Evolutionary conservation across 2,329 filamentous ascomycete species (phyloP).

Genomic region (Aspergillus pseudotamarii): DNA sequence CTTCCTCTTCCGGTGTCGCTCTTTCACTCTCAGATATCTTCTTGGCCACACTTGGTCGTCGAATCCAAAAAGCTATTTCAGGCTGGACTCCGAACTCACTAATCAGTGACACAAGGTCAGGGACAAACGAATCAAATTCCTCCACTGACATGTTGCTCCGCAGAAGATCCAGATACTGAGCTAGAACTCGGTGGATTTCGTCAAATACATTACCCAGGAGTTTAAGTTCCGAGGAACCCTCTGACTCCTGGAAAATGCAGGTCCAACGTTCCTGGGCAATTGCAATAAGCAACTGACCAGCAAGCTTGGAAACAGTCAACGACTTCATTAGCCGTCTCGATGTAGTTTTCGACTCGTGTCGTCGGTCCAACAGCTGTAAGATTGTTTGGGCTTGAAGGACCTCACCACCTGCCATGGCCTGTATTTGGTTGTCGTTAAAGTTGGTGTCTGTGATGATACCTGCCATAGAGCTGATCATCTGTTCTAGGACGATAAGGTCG

Average conservation of each 20-base stretch:
- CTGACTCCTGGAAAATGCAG: slow-evolving; percentile 75
- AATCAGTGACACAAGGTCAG: slow-evolving; percentile 73
- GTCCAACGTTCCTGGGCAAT: slow-evolving; percentile 87
- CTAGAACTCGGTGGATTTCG: slow-evolving; percentile 81
- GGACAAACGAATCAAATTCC: slow-evolving; percentile 78
- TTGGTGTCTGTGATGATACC: slow-evolving; percentile 85
- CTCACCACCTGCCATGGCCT: slow-evolving; percentile 85
- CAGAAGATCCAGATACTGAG: slow-evolving; percentile 87
- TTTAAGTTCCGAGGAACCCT: slow-evolving; percentile 75
- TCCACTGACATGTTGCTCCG: slow-evolving; percentile 74
- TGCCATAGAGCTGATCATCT: slow-evolving; percentile 89
- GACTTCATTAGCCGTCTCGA: slow-evolving; percentile 79
- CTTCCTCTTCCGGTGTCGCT: slow-evolving; percentile 31
- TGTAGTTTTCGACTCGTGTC: slow-evolving; percentile 73
- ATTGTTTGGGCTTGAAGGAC: slow-evolving; percentile 78
- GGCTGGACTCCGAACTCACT: slow-evolving; percentile 77
- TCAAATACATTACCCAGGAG: slow-evolving; percentile 85
- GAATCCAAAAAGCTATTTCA: slow-evolving; percentile 81
- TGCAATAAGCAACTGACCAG: slow-evolving; percentile 81
- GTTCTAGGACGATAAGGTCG: slow-evolving; percentile 87
- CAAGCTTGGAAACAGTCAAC: slow-evolving; percentile 75
- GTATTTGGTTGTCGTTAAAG: slow-evolving; percentile 84
- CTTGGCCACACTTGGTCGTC: slow-evolving; percentile 71
- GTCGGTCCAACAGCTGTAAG: slow-evolving; percentile 76
- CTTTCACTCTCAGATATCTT: slow-evolving; percentile 55